Evolutionary conservation across 2,329 filamentous ascomycete species (phyloP).

Genomic region (Cryphonectria japonica): DNA sequence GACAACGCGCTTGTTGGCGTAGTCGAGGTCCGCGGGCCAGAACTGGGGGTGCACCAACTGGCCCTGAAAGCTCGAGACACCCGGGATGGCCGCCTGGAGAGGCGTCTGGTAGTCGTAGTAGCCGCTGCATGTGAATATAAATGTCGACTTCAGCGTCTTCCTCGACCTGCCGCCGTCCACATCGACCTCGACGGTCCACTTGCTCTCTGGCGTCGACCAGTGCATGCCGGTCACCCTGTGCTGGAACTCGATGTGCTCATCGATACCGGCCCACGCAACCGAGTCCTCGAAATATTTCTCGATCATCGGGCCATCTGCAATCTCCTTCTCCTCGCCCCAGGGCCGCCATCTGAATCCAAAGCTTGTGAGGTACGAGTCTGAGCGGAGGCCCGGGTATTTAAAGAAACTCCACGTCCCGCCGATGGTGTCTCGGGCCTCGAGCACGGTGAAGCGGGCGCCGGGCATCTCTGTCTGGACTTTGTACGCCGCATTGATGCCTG

Average conservation of each 20-base stretch:
- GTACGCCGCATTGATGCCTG: constrained; percentile 75
- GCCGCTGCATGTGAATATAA: constrained; percentile 63
- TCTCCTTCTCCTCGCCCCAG: constrained; percentile 61
- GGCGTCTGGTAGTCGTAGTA: constrained; percentile 76
- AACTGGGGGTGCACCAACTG: constrained; percentile 71
- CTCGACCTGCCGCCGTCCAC: constrained; percentile 35
- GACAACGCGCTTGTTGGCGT: constrained; percentile 68
- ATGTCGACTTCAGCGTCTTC: constrained; percentile 48
- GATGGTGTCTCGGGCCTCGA: constrained; percentile 67
- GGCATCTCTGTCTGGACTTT: constrained; percentile 63
- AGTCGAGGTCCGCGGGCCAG: constrained; percentile 73
- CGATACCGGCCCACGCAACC: constrained; percentile 53
- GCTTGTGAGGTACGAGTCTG: constrained; percentile 64
- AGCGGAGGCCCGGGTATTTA: constrained; percentile 74
- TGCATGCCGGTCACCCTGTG: constrained; percentile 53
- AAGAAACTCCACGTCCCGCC: constrained; percentile 83
- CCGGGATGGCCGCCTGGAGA: constrained; percentile 64
- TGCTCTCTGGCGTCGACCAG: constrained; percentile 60
- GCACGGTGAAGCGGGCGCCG: constrained; percentile 60
- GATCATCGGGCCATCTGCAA: constrained; percentile 58
- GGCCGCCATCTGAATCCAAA: constrained; percentile 74
- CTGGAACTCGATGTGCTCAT: constrained; percentile 55
- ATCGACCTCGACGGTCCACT: constrained; percentile 56
- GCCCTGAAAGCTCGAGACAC: constrained; percentile 69
- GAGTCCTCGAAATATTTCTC: constrained; percentile 58